phyloP scores from a whole-genome alignment of 192 early-diverging fungal genomes.

The Mortierella claussenii region DNA sequence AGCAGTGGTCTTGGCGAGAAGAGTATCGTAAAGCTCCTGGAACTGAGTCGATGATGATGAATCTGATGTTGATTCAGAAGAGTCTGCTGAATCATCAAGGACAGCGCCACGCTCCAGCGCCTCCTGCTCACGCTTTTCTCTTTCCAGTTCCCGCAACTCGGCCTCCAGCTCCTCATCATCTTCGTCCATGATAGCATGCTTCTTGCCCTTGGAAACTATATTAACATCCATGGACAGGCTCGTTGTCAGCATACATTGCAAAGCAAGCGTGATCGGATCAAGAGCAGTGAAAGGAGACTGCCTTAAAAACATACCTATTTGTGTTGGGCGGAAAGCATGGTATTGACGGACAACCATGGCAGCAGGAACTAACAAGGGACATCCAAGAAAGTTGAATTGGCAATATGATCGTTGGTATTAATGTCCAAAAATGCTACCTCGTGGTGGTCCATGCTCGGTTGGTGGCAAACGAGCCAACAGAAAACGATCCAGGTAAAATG shows the following conservation, averaged over 20 bases:
- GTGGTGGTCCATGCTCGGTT: not conserved
- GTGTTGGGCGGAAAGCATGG: slow-evolving; percentile 44
- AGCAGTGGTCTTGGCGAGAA: slow-evolving; percentile 8
- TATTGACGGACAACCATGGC: slow-evolving; percentile 39
- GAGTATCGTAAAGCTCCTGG: slow-evolving; percentile 31
- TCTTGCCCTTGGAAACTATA: slow-evolving; percentile 41
- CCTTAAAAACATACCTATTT: slow-evolving; percentile 26
- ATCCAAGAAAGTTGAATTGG: not conserved
- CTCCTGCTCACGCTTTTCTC: slow-evolving; percentile 47
- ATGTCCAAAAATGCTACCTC: too few relatives aligned
- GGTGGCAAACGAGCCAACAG: not conserved
- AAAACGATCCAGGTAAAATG: not conserved
- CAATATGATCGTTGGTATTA: too few relatives aligned
- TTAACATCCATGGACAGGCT: too few relatives aligned
- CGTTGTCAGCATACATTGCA: too few relatives aligned
- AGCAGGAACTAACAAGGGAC: slow-evolving; percentile 29
- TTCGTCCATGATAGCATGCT: slow-evolving; percentile 47
- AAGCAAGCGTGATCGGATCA: too few relatives aligned
- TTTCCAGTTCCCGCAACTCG: slow-evolving; percentile 40
- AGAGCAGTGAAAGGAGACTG: not conserved
- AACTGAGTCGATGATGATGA: slow-evolving; percentile 26
- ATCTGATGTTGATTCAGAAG: not conserved
- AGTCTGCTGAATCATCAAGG: not conserved
- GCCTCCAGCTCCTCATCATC: slow-evolving; percentile 51
- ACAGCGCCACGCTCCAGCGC: slow-evolving; percentile 35